A percentile compares a stretch with the other conserved stretches of the same genome.
These are phyloP conservation scores for Achlya hypogyna DNA, from an alignment of 352 stramenopile species.

Conservation along the genomic window DNA sequence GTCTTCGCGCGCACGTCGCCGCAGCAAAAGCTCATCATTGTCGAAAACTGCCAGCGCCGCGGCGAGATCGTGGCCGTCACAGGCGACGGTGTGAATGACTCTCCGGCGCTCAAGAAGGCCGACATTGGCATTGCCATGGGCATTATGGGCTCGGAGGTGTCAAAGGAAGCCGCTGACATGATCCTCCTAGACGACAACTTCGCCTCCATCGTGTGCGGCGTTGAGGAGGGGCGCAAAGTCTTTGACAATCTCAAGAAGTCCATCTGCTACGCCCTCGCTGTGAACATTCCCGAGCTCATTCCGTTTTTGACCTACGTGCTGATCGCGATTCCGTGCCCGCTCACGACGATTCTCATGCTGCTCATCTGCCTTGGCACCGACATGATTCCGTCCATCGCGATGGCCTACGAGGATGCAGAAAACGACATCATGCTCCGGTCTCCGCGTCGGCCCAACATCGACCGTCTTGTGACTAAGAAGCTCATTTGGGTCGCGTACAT, in stretches of 20 bases:
- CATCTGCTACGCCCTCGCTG: conserved; percentile 87
- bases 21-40: conserved; percentile 93
- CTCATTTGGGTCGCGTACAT: conserved; percentile 85
- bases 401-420: conserved; percentile 85
- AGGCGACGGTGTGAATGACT: conserved; percentile 98
- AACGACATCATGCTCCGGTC: conserved; percentile 82
- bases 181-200: conserved; percentile 97
- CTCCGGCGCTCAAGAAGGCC: conserved; percentile 92
- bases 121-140: conserved; percentile 98
- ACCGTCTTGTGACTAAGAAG: conserved; percentile 84
- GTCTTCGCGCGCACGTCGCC: conserved; percentile 94
- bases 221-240: conserved; percentile 92
- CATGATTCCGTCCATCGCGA: conserved; percentile 87
- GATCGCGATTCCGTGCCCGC: conserved; percentile 73
- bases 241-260: conserved; percentile 95
- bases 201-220: conserved; percentile 90
- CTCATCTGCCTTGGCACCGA: conserved; percentile 88
- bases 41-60: conserved; percentile 80
- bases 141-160: conserved; percentile 94
- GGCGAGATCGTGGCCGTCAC: conserved; percentile 91
- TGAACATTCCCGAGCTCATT: conserved; percentile 85
- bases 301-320: conserved; percentile 82
- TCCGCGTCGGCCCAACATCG: conserved; percentile 65
- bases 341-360: conserved; percentile 89
- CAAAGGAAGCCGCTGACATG: conserved; percentile 92